Evolutionary conservation across 768 basidiomycete genomes (phyloP), one percentile per base, ranked within the genome.

Genomic region (Suillus subluteus): DNA sequence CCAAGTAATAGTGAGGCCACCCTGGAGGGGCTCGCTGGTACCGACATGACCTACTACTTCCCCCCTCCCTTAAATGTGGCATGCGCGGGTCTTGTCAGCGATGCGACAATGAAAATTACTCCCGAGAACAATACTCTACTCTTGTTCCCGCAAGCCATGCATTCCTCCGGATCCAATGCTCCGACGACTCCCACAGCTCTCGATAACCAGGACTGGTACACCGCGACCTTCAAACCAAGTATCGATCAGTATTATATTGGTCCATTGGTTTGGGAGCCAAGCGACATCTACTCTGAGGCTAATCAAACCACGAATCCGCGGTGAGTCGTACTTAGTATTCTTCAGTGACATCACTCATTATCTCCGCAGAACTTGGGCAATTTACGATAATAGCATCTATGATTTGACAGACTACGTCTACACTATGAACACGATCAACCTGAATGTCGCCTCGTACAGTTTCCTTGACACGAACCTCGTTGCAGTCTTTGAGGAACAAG

Each of bases 361-460:
- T 37, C 66, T 67, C 11, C 67, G 16, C 62, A 82, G 88, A 67
- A 79, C 81, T 65, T 88, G 90, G 87, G 89, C 79, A 0, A 83
- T 90, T 62, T 89, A 86, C 76, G 77, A 90, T 16, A 79, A 78
- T 65, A 75, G 75, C 40, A 75, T 92, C 40, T 92, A 87, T 75
- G 89, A 91, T 70, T 71, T 91, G 40, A 85, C 87, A 13, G 87
- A 91, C 75, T 92, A 92, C 73, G 79, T 91, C 69, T 82, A 86
- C 72, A 91, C 90, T 0, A 72, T 84, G 70, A 68, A 74, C n/a
- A 79, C 77, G 46, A 82, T 83, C 65, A 79, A 78, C 54, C 79
- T 78, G 59, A 79, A 80, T 26, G 74, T 79, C 43, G 73, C 82
- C 6, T 71, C 79, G 63, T 90, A 86, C 78, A 55, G 73, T 23